phyloP scores from a whole-genome alignment of 208 protist genomes.

The Leishmania tropica region DNA sequence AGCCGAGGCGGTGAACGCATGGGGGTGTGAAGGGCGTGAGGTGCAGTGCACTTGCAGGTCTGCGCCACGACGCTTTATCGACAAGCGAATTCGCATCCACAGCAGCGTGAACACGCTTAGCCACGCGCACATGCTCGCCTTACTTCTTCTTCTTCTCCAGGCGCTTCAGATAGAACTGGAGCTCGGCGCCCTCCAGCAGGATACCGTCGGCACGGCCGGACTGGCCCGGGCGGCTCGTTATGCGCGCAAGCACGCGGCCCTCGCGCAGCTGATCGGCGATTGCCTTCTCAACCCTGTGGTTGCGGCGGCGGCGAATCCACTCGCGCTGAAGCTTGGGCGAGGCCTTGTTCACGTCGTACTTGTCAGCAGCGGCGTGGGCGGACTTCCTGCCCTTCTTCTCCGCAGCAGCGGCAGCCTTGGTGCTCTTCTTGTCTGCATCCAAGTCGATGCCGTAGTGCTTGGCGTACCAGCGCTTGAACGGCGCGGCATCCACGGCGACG shows the following conservation, averaged over 20 bases:
- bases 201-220: constrained; percentile 98
- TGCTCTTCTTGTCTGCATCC: constrained; percentile 88
- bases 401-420: constrained; percentile 22
- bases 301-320: constrained; percentile 65
- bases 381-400: constrained; percentile 77
- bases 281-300: constrained; percentile 86
- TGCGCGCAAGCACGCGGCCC: constrained; percentile 94
- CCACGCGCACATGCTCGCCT: not conserved
- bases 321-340: constrained; percentile 75
- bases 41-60: not conserved
- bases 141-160: constrained; percentile 98
- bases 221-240: constrained; percentile 99
- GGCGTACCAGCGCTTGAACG: constrained; percentile 99
- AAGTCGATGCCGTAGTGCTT: constrained; percentile 97
- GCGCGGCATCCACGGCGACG: constrained; percentile 97
- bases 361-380: constrained; percentile 44
- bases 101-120: not conserved
- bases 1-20: not conserved
- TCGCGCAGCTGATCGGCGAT: constrained; percentile 94
- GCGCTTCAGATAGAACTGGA: constrained; percentile 99
- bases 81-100: not conserved
- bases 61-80: not conserved
- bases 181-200: constrained; percentile 99
- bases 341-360: constrained; percentile 82
- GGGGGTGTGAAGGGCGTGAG: not conserved